These are phyloP conservation scores for Myxozyma lipomycoides DNA, from an alignment of 805 yeast genomes.

Conservation along the genomic window DNA sequence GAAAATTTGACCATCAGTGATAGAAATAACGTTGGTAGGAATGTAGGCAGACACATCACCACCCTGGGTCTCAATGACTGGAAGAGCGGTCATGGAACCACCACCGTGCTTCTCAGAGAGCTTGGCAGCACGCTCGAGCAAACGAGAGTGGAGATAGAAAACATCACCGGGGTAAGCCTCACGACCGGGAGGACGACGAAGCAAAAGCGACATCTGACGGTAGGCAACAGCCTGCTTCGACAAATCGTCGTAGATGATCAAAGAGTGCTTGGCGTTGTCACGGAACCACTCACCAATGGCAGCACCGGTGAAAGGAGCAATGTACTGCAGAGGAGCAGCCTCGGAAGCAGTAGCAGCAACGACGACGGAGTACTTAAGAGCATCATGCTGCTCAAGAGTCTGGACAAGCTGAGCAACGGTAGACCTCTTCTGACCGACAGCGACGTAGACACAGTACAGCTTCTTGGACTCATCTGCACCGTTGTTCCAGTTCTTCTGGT, in stretches of 20 bases:
- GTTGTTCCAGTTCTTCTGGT: slow-evolving; percentile 98
- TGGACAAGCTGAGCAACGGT: slow-evolving; percentile 99
- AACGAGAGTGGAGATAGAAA: slow-evolving; percentile 91
- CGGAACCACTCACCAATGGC: slow-evolving; percentile 99
- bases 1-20: slow-evolving; percentile 97
- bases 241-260: slow-evolving; percentile 95
- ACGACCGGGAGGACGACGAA: slow-evolving; percentile 97
- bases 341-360: slow-evolving; percentile 99
- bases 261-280: slow-evolving; percentile 97
- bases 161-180: slow-evolving; percentile 98
- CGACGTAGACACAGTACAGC: slow-evolving; percentile 99
- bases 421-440: slow-evolving; percentile 99
- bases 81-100: slow-evolving; percentile 94
- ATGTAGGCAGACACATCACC: slow-evolving; percentile 98
- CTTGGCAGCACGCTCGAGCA: slow-evolving; percentile 97
- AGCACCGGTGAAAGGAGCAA: slow-evolving; percentile 99
- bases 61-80: slow-evolving; percentile 97
- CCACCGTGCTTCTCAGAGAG: slow-evolving; percentile 84
- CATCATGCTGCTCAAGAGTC: slow-evolving; percentile 97
- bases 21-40: slow-evolving; percentile 96
- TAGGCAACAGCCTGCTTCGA: slow-evolving; percentile 99
- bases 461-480: slow-evolving; percentile 95
- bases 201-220: slow-evolving; percentile 96
- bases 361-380: slow-evolving; percentile 93
- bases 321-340: slow-evolving; percentile 99